Percentiles rank a stretch among this genome's conserved stretches.
These are phyloP conservation scores for Xylaria intraflava DNA, from an alignment of 495 filamentous ascomycete genomes.

Conservation along the genomic window DNA sequence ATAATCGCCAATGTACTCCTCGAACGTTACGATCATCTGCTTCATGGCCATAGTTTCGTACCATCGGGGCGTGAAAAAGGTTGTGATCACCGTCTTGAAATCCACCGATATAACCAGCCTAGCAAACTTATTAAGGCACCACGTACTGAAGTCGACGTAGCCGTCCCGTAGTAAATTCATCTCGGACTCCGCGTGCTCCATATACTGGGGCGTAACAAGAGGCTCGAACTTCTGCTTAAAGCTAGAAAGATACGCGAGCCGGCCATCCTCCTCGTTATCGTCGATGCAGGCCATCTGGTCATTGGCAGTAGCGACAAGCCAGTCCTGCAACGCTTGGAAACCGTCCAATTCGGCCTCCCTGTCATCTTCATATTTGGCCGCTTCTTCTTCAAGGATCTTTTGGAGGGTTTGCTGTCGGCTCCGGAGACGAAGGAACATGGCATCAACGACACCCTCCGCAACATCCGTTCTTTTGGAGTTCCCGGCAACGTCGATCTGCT, in stretches of 20 bases:
- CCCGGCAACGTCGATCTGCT: conserved; percentile 75
- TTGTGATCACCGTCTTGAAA: conserved; percentile 69
- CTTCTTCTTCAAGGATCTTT: conserved; percentile 80
- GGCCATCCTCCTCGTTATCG: conserved; percentile 66
- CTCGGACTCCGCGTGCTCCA: conserved; percentile 62
- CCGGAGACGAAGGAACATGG: conserved; percentile 83
- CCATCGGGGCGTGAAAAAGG: conserved; percentile 89
- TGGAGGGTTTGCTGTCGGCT: conserved; percentile 78
- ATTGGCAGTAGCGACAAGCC: conserved; percentile 94
- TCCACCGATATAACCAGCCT: conserved; percentile 79
- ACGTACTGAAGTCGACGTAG: conserved; percentile 87
- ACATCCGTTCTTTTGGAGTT: conserved; percentile 79
- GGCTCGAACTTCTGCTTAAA: conserved; percentile 74
- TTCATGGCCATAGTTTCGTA: conserved; percentile 76
- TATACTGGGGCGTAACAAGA: conserved; percentile 74
- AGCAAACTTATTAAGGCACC: conserved; percentile 81
- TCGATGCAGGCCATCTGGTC: conserved; percentile 98
- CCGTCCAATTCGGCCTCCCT: conserved; percentile 63
- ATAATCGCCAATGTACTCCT: conserved; percentile 90
- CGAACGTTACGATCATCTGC: conserved; percentile 84
- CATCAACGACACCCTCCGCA: conserved; percentile 85
- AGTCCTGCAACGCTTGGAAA: conserved; percentile 77
- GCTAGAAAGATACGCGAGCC: conserved; percentile 67
- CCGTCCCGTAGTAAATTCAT: conserved; percentile 72
- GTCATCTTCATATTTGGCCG: conserved; percentile 56